phyloP scores from a whole-genome alignment of 352 stramenopile species.

The Elongisporangium undulatum region DNA sequence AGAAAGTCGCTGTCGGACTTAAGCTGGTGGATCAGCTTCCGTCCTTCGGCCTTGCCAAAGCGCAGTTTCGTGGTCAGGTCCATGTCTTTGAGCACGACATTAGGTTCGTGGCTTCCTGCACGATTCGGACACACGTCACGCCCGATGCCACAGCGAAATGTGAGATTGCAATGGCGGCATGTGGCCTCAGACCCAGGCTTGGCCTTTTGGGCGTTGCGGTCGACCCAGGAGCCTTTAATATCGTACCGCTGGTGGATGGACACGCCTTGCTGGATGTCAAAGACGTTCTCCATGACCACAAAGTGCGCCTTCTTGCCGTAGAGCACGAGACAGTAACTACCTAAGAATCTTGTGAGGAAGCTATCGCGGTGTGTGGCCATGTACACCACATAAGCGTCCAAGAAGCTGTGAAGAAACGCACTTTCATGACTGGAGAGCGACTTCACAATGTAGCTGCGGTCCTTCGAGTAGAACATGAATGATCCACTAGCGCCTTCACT shows the following conservation, averaged over 20 bases:
- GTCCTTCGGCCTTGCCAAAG: conserved; percentile 39
- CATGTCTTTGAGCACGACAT: conserved; percentile 81
- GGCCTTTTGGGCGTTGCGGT: conserved; percentile 67
- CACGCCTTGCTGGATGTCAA: conserved; percentile 70
- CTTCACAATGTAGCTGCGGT: conserved; percentile 82
- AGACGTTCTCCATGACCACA: conserved; percentile 89
- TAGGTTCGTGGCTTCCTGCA: conserved; percentile 54
- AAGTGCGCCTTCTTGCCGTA: conserved; percentile 76
- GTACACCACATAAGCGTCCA: conserved; percentile 62
- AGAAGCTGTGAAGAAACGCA: conserved; percentile 57
- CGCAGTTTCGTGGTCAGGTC: conserved; percentile 72
- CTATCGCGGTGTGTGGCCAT: conserved; percentile 45
- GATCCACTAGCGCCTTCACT: conserved; percentile 73
- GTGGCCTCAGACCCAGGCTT: conserved; percentile 49
- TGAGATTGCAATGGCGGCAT: conserved; percentile 69
- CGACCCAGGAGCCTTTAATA: conserved; percentile 86
- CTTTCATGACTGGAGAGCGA: conserved; percentile 58
- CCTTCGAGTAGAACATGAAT: conserved; percentile 82
- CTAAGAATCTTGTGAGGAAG: conserved; percentile 80
- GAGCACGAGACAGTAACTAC: conserved; percentile 76
- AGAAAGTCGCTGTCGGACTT: conserved; percentile 71
- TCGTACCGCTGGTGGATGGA: conserved; percentile 84
- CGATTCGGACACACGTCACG: conserved; percentile 63
- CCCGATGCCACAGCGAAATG: conserved; percentile 43
- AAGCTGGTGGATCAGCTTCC: conserved; percentile 49